Conservation (phyloP, 208 protist genomes). For the Leptomonas seymouri region DNA sequence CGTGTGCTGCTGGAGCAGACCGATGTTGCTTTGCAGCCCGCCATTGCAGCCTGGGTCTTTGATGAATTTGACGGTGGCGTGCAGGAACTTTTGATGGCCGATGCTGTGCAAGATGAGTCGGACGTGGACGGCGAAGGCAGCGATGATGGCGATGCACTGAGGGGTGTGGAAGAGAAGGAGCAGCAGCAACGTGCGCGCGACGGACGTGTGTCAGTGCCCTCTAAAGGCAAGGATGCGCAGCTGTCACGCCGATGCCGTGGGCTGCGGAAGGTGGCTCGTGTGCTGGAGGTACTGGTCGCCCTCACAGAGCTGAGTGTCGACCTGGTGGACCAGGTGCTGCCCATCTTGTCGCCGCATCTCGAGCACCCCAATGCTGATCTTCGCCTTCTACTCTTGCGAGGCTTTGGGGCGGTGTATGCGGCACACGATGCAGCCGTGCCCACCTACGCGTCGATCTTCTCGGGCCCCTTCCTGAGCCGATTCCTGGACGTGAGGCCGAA, state of each 20-base stretch:
- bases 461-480: slow-evolving; percentile 33
- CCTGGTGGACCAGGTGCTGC: slow-evolving; percentile 48
- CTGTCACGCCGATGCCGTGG: slow-evolving; percentile 8
- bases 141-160: background rate
- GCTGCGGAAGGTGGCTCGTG: slow-evolving; percentile 33
- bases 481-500: slow-evolving; percentile 52
- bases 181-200: background rate
- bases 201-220: background rate
- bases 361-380: slow-evolving; percentile 48
- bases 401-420: slow-evolving; percentile 45
- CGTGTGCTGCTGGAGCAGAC: slow-evolving; percentile 54
- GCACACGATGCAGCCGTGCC: slow-evolving; percentile 38
- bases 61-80: slow-evolving; percentile 46
- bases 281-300: slow-evolving; percentile 53
- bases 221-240: slow-evolving; percentile 5
- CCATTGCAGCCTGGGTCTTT: slow-evolving; percentile 42
- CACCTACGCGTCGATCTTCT: slow-evolving; percentile 38
- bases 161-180: background rate
- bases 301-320: slow-evolving; percentile 52
- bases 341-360: slow-evolving; percentile 40
- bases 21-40: slow-evolving; percentile 48
- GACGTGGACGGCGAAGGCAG: background rate
- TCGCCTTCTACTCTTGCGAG: slow-evolving; percentile 59
- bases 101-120: background rate
- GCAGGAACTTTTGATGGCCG: slow-evolving; percentile 34